Evolutionary conservation across 2,329 filamentous ascomycete genomes (phyloP), one percentile per base, ranked within the genome.

Genomic region (Aspergillus japonicus): DNA sequence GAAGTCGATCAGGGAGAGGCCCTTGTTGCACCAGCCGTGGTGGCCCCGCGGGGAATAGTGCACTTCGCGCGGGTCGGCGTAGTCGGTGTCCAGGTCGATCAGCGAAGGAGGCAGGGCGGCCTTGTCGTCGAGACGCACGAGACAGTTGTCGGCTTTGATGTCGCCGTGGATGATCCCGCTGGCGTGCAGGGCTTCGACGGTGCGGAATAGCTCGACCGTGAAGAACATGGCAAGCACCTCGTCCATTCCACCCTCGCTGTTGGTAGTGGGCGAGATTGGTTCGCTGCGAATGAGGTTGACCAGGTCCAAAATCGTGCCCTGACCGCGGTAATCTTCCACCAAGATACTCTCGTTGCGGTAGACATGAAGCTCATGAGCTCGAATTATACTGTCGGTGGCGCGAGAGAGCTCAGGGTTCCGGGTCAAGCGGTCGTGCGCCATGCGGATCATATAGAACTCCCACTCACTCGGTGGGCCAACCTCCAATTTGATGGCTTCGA

Each of bases 361-460:
- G 7, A 97, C 83, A 71, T 98, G 95, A 80, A 97, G 87, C 73
- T 97, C 94, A 66, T 96, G 90, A 0, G 90, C 94, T 42, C 87
- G 84, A 1, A 96, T 87, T 60, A 99, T 82, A 14, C 91, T 96
- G 3, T 91, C 87, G 0, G 87, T 83, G 0, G 89, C 89, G 14
- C 94, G 87, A 7, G 77, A 65, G 61, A 89, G 79, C 31, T 84
- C 85, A 1, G 88, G 83, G 5, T 68, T 66, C 8, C 66, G 64
- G 0, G 88, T 89, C 0, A 99, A 82, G 0, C 95, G 89, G 23
- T 85, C 81, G 64, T 94, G 91, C 1, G 90, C 87, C 57, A 92
- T 85, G 1, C 91, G 89, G 80, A 98, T 92, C 76, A 99, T 96
- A 77, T 96, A 90, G 72, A 98, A 99, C 72, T 99, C 95, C 95